Conservation (phyloP, 2,329 filamentous ascomycete genomes). For the Geosmithia putterillii region DNA sequence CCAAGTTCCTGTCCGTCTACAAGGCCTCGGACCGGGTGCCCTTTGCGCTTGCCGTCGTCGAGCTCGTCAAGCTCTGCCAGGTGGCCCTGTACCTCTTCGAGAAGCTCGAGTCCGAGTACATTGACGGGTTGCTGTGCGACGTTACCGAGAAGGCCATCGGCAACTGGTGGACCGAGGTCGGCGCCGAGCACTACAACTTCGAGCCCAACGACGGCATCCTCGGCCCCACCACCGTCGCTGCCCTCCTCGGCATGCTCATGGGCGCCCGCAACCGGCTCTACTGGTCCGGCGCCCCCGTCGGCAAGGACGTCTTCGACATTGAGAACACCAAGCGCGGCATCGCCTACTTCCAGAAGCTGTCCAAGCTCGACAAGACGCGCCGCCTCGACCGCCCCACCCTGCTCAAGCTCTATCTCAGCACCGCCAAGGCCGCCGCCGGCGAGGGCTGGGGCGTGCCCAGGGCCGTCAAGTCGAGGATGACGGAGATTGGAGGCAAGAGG, state of each 20-base stretch:
- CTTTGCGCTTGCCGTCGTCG: slow-evolving; percentile 65
- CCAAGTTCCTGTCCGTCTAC: slow-evolving; percentile 88
- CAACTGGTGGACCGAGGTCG: slow-evolving; percentile 95
- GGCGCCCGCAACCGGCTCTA: slow-evolving; percentile 83
- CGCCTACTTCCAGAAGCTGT: slow-evolving; percentile 76
- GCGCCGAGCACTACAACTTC: slow-evolving; percentile 80
- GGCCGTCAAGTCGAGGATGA: slow-evolving; percentile 90
- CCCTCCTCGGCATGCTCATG: slow-evolving; percentile 75
- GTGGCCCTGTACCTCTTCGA: slow-evolving; percentile 79
- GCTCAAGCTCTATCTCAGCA: slow-evolving; percentile 67
- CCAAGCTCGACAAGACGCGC: slow-evolving; percentile 67
- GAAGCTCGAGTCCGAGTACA: slow-evolving; percentile 76
- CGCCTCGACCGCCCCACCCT: slow-evolving; percentile 76
- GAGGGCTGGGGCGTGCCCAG: slow-evolving; percentile 89
- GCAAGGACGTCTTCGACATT: slow-evolving; percentile 87
- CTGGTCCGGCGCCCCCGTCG: slow-evolving; percentile 69
- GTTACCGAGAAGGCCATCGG: slow-evolving; percentile 80
- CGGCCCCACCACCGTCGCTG: slow-evolving; percentile 83
- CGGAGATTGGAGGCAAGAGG: slow-evolving; percentile 84
- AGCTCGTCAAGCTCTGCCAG: slow-evolving; percentile 86
- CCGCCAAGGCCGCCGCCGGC: slow-evolving; percentile 79
- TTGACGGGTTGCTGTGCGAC: slow-evolving; percentile 87
- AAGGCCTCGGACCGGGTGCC: slow-evolving; percentile 73
- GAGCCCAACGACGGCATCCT: slow-evolving; percentile 89
- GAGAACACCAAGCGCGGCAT: slow-evolving; percentile 73